phyloP scores from a whole-genome alignment of 2,329 filamentous ascomycete species.

The Hymenoscyphus fraxineus region DNA sequence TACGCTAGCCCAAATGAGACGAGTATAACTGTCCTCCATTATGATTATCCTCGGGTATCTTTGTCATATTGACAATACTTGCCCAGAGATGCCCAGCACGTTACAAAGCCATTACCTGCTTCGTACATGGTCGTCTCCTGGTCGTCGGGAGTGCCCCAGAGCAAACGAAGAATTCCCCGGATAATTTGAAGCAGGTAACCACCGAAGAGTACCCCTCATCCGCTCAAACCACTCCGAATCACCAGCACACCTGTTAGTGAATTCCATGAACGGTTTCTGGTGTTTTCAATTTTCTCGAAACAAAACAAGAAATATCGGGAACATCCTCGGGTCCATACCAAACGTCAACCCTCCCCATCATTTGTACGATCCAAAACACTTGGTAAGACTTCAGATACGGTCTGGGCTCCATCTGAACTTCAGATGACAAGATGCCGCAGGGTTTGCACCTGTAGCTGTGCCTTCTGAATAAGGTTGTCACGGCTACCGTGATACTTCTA shows the following conservation, averaged over 20 bases:
- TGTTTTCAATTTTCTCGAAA: no score
- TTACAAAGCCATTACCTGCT: background rate
- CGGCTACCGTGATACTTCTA: no score
- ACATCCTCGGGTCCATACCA: background rate
- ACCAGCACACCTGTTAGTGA: background rate
- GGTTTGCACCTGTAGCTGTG: background rate
- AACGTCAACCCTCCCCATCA: background rate
- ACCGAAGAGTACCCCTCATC: background rate
- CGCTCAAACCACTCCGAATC: background rate
- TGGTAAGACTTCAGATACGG: background rate
- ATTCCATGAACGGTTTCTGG: background rate
- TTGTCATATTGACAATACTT: background rate
- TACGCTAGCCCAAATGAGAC: no score
- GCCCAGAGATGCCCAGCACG: conserved; percentile 1
- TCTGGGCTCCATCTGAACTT: background rate
- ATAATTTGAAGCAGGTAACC: background rate
- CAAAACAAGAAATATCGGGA: background rate
- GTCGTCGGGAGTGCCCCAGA: background rate
- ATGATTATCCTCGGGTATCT: background rate
- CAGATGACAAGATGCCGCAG: background rate
- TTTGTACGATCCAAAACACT: background rate
- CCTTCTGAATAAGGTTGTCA: no score
- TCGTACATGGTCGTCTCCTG: background rate
- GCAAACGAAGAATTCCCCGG: background rate
- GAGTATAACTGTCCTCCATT: background rate